phyloP scores from a whole-genome alignment of 306 rosid species.

The Malus sieversii region DNA sequence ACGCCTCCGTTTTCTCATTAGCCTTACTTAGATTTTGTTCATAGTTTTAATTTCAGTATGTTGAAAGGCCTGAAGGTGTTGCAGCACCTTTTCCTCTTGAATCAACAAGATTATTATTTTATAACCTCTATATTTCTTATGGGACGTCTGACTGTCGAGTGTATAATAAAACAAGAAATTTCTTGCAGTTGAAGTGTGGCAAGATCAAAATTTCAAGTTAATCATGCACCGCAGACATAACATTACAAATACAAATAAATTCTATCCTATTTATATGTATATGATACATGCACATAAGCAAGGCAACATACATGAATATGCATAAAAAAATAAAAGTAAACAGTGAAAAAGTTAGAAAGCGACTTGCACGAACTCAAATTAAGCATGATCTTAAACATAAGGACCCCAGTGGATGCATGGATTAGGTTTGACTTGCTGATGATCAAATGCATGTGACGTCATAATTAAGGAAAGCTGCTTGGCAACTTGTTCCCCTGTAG shows the following conservation, averaged over 20 bases:
- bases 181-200: too few relatives aligned
- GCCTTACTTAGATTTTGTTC: too few relatives aligned
- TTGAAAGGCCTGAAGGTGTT: too few relatives aligned
- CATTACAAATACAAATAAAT: neutral
- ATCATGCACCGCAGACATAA: neutral
- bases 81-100: neutral
- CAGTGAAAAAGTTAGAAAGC: neutral
- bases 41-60: too few relatives aligned
- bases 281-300: neutral
- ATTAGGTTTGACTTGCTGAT: constrained; percentile 35
- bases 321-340: neutral
- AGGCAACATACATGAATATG: neutral
- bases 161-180: neutral
- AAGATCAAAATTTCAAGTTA: too few relatives aligned
- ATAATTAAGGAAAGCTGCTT: constrained; percentile 36
- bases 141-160: too few relatives aligned
- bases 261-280: too few relatives aligned
- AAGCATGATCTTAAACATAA: constrained; percentile 7
- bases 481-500: constrained; percentile 18
- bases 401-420: constrained; percentile 24
- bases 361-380: constrained; percentile 2
- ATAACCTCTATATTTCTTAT: neutral
- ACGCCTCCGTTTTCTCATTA: neutral
- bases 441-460: constrained; percentile 35
- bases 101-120: neutral